Evolutionary conservation across 805 yeast genomes (phyloP).

Genomic region (Candida hungchunana): DNA sequence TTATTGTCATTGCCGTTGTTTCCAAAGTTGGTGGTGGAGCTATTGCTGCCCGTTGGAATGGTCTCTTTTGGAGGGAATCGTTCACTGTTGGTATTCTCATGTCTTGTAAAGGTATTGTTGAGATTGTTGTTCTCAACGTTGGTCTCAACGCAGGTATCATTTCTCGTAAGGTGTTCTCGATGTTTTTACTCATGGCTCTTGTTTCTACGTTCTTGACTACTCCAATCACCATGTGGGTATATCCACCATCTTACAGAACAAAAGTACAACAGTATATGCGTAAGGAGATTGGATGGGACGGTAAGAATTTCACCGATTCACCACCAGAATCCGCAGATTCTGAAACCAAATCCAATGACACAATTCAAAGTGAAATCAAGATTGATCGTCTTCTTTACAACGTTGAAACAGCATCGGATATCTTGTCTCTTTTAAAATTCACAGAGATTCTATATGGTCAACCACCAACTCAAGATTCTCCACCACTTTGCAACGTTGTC

Average conservation of each 20-base stretch:
- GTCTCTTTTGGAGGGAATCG: conserved; percentile 69
- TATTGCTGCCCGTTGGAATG: conserved; percentile 56
- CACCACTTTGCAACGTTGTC: conserved; percentile 41
- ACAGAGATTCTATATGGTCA: conserved; percentile 25
- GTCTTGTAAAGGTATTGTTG: conserved; percentile 89
- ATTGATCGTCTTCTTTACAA: conserved; percentile 22
- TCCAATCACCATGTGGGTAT: conserved; percentile 58
- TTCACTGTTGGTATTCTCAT: conserved; percentile 72
- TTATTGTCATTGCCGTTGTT: conserved; percentile 60
- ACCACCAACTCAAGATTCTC: conserved; percentile 22
- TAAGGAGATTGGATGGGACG: conserved; percentile 30
- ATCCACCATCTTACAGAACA: conserved; percentile 60
- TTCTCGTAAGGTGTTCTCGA: conserved; percentile 60
- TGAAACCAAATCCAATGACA: conserved; percentile 8
- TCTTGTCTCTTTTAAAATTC: conserved; percentile 22
- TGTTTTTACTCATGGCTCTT: conserved; percentile 82
- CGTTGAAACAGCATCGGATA: conserved; percentile 22
- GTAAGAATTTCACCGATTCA: conserved; percentile 20
- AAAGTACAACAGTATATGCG: conserved; percentile 33
- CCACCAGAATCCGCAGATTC: conserved; percentile 5
- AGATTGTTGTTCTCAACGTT: conserved; percentile 70
- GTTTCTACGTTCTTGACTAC: conserved; percentile 77
- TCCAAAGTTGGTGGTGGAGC: conserved; percentile 69
- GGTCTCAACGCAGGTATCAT: conserved; percentile 73
- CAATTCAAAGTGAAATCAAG: conserved; percentile 11